Base-by-base conservation (phyloP, 768 basidiomycete species). In the Rubroboletus pulcherrimus region DNA sequence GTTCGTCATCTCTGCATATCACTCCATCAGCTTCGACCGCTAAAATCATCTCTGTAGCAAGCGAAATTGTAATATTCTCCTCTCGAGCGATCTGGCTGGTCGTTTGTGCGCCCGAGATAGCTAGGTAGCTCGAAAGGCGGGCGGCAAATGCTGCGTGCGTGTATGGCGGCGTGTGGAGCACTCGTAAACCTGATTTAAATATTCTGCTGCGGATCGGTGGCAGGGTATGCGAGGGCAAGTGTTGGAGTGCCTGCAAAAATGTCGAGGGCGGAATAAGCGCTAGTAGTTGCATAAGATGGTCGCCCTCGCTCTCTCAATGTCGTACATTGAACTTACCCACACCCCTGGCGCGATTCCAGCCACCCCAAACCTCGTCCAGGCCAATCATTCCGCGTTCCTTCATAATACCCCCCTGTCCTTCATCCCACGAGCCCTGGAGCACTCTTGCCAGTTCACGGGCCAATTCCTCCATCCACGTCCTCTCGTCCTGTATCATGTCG, bases 321-420 rank as follows among this genome's bases (percentile, higher is more conserved):
- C 26, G 39, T 19, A 26, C 31, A 21, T 29, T 15, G 39, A 19
- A 52, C 61, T 69, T 69, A 92, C 93, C 88, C 51, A 96, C 88
- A 47, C 94, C 94, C 61, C 94, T 75, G 7, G 92, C 93, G 55
- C 94, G 85, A 66, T 95, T 96, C 94, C 94, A 97, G 2, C 89
- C 85, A 29, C 91, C 91, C 94, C 94, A 98, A 0, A 89, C 89
- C 71, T 96, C 94, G 66, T 98, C 94, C 29, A 97, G 72, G 0
- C 87, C 91, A 38, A 97, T 80, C 34, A 96, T 81, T 1, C 91
- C 93, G 30, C 91, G 81, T 3, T 80, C 77, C 53, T 79, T 78
- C 90, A 95, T 91, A 64, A 95, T 78, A 1, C 91, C 88, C 0
- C 73, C 73, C 52, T 52, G 31, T 0, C 41, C 40, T 42, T 61